phyloP scores from a whole-genome alignment of 2,329 filamentous ascomycete genomes.

The Microascus cirrosus region DNA sequence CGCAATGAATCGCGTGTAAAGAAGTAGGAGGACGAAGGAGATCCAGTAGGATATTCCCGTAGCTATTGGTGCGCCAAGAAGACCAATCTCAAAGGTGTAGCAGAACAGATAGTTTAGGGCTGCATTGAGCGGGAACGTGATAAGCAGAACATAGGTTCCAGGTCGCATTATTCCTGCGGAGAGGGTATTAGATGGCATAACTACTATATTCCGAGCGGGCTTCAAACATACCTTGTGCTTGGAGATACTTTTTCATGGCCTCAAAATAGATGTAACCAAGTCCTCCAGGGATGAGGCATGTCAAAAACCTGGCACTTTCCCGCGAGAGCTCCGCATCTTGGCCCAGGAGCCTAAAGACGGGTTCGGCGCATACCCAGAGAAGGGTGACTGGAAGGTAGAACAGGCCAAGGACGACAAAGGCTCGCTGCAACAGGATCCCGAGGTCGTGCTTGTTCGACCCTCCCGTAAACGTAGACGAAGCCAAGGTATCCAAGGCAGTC shows the following conservation, averaged over 20 bases:
- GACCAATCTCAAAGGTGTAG: slow-evolving; percentile 57
- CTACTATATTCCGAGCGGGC: no score
- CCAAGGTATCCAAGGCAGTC: slow-evolving; percentile 76
- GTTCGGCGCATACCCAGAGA: slow-evolving; percentile 66
- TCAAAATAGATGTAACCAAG: slow-evolving; percentile 85
- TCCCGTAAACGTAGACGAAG: slow-evolving; percentile 72
- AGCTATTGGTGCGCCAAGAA: slow-evolving; percentile 71
- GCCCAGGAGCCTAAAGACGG: slow-evolving; percentile 61
- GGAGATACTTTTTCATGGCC: slow-evolving; percentile 74
- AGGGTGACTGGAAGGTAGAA: slow-evolving; percentile 66
- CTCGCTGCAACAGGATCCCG: slow-evolving; percentile 67
- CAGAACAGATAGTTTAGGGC: slow-evolving; percentile 73
- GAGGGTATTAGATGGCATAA: background rate
- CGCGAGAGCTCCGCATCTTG: slow-evolving; percentile 69
- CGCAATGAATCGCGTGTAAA: slow-evolving; percentile 59
- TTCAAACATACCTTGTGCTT: slow-evolving; percentile 63
- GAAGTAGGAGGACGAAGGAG: slow-evolving; percentile 65
- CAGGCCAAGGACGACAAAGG: slow-evolving; percentile 57
- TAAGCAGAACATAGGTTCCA: slow-evolving; percentile 69
- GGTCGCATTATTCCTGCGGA: slow-evolving; percentile 56
- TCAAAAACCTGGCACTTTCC: slow-evolving; percentile 63
- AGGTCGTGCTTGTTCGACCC: slow-evolving; percentile 69
- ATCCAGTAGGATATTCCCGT: slow-evolving; percentile 81
- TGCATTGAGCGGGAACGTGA: slow-evolving; percentile 74
- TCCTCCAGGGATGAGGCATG: slow-evolving; percentile 65